A percentile compares a stretch with the other conserved stretches of the same genome.
phyloP scores from a whole-genome alignment of 768 basidiomycete species.

The Boletus edulis region DNA sequence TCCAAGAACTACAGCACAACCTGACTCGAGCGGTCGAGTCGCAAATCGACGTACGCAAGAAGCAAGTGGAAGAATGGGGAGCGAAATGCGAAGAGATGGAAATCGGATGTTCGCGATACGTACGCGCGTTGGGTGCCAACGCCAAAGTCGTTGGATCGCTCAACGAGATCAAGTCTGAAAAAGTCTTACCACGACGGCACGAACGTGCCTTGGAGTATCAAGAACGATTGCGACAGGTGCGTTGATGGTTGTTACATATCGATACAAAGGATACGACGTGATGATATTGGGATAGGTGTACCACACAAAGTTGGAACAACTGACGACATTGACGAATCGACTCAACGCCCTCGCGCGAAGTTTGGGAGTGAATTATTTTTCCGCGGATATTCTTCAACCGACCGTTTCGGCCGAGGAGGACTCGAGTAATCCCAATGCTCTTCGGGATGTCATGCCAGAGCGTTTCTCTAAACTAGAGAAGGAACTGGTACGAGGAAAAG shows the following conservation, averaged over 20 bases:
- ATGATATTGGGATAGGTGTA: constrained; percentile 47
- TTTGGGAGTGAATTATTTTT: constrained; percentile 58
- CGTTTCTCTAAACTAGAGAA: constrained; percentile 79
- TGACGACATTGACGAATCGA: constrained; percentile 67
- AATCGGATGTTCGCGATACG: constrained; percentile 62
- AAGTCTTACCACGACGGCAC: constrained; percentile 68
- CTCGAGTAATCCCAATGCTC: constrained; percentile 35
- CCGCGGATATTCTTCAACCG: constrained; percentile 53
- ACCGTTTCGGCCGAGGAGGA: constrained; percentile 42
- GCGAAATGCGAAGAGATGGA: constrained; percentile 61
- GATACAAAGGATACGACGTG: constrained; percentile 19
- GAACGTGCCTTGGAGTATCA: constrained; percentile 68
- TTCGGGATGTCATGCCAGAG: constrained; percentile 76
- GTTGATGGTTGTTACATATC: constrained; percentile 20
- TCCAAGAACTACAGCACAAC: constrained; percentile 67
- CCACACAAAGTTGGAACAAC: constrained; percentile 74
- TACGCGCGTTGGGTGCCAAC: constrained; percentile 68
- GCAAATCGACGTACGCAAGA: constrained; percentile 64
- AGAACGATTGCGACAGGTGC: constrained; percentile 76
- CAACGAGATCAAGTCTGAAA: constrained; percentile 68
- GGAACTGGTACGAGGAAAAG: constrained; percentile 80
- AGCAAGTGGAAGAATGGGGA: constrained; percentile 78
- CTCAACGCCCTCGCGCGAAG: constrained; percentile 57
- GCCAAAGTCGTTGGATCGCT: constrained; percentile 62
- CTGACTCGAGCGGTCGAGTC: constrained; percentile 74